Conservation (phyloP, 2,329 filamentous ascomycete genomes). For the Penicillium brasilianum region DNA sequence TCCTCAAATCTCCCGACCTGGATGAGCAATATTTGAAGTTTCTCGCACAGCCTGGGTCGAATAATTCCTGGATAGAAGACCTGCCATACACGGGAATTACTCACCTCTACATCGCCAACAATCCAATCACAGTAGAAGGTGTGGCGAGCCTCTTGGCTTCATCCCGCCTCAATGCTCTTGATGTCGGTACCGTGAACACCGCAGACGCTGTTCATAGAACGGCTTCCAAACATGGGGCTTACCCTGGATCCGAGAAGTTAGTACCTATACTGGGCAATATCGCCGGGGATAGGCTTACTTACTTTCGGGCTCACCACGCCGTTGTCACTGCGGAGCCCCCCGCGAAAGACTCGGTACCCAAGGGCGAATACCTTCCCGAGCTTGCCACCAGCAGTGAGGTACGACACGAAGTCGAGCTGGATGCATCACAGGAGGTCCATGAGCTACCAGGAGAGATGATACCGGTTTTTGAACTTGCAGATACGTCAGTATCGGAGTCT, state of each 20-base stretch:
- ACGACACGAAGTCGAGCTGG: conserved; percentile 35
- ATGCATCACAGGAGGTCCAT: conserved; percentile 37
- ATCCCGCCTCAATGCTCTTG: conserved; percentile 59
- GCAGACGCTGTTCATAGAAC: conserved; percentile 33
- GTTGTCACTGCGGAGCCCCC: conserved; percentile 56
- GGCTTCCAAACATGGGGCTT: conserved; percentile 23
- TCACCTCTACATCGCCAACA: conserved; percentile 64
- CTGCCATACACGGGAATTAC: conserved; percentile 61
- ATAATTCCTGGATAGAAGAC: conserved; percentile 61
- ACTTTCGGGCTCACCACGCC: conserved; percentile 61
- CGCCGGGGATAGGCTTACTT: conserved; percentile 56
- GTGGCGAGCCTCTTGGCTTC: conserved; percentile 59
- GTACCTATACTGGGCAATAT: conserved; percentile 55
- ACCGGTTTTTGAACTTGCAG: conserved; percentile 47
- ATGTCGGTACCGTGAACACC: conserved; percentile 57
- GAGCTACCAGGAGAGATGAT: conserved; percentile 41
- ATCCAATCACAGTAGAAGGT: conserved; percentile 61
- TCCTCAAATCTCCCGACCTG: conserved; percentile 36
- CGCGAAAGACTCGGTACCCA: conserved; percentile 35
- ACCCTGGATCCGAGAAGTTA: conserved; percentile 61
- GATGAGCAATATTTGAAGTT: conserved; percentile 58
- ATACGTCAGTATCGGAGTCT: conserved; percentile 34
- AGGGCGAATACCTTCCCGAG: conserved; percentile 38
- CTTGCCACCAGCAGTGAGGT: conserved; percentile 36
- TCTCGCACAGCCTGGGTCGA: conserved; percentile 56